Evolutionary conservation across 495 filamentous ascomycete genomes (phyloP).

Genomic region (Neurospora cerealis): DNA sequence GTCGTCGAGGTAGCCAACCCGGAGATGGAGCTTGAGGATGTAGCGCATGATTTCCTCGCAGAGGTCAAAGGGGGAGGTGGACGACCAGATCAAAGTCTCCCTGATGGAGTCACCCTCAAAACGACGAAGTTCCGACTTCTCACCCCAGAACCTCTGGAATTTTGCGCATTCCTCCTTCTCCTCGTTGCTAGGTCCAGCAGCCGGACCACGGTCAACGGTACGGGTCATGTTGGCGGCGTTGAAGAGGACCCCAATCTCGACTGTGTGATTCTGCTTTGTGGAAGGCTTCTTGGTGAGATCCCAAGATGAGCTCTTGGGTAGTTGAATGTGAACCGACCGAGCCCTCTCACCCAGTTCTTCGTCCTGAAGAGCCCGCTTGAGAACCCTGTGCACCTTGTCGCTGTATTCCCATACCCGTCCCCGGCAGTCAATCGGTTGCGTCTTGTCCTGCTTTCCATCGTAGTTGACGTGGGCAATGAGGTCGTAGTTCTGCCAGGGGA

Average conservation of each 20-base stretch:
- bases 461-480: slow-evolving; percentile 31
- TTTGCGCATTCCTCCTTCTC: slow-evolving; percentile 56
- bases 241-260: slow-evolving; percentile 60
- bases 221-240: slow-evolving; percentile 60
- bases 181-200: slow-evolving; percentile 48
- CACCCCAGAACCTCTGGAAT: slow-evolving; percentile 69
- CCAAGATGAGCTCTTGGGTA: slow-evolving; percentile 33
- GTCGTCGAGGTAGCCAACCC: slow-evolving; percentile 32
- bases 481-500: slow-evolving; percentile 64
- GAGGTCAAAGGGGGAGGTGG: slow-evolving; percentile 47
- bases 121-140: slow-evolving; percentile 61
- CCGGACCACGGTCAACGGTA: slow-evolving; percentile 74
- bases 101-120: slow-evolving; percentile 66
- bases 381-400: slow-evolving; percentile 47
- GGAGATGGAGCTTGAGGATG: slow-evolving; percentile 53
- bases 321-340: slow-evolving; percentile 49
- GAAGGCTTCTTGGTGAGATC: slow-evolving; percentile 18
- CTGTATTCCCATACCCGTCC: slow-evolving; percentile 27
- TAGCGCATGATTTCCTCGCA: slow-evolving; percentile 72
- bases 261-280: slow-evolving; percentile 8
- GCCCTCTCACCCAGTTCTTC: slow-evolving; percentile 52
- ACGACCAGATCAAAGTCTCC: slow-evolving; percentile 75
- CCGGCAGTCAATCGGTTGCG: slow-evolving; percentile 17
- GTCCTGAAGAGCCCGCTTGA: slow-evolving; percentile 50
- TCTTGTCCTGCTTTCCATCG: slow-evolving; percentile 4